These are phyloP conservation scores for Hypoxylon sp. DNA, from an alignment of 2,329 filamentous ascomycete species.

Conservation along the genomic window DNA sequence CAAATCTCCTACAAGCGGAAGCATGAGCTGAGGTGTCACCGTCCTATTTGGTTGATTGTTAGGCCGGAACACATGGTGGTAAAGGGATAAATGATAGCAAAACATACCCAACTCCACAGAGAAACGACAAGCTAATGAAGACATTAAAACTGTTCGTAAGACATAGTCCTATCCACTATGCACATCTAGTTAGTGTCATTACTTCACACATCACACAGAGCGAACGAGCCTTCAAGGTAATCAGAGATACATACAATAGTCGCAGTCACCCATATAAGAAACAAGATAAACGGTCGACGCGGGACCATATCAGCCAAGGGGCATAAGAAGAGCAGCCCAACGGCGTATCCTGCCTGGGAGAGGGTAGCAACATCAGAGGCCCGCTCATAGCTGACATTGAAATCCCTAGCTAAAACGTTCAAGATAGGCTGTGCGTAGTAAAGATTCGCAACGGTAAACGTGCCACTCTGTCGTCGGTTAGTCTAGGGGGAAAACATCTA, in stretches of 20 bases:
- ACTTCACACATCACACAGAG: not conserved
- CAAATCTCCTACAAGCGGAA: conserved; percentile 75
- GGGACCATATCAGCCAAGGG: conserved; percentile 69
- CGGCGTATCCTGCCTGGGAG: conserved; percentile 74
- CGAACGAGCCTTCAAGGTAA: too few species aligned
- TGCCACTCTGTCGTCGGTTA: conserved; percentile 46
- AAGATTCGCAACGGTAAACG: conserved; percentile 74
- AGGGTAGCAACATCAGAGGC: conserved; percentile 68
- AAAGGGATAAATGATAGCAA: conserved; percentile 59
- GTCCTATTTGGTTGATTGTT: conserved; percentile 37
- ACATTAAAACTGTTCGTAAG: conserved; percentile 65
- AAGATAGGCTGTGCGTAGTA: conserved; percentile 76
- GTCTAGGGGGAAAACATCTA: not conserved
- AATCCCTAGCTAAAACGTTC: conserved; percentile 70
- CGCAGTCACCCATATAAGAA: conserved; percentile 68
- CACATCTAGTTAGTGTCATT: not conserved
- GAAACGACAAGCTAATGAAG: conserved; percentile 70
- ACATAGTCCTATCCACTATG: conserved; percentile 67
- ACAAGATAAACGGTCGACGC: conserved; percentile 68
- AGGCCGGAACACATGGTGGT: conserved; percentile 6
- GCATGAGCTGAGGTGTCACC: conserved; percentile 63
- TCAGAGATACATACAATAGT: conserved; percentile 66
- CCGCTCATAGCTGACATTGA: conserved; percentile 68
- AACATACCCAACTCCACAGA: conserved; percentile 58
- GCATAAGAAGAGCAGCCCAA: conserved; percentile 70